These are phyloP conservation scores for Usnea hakonensis DNA, from an alignment of 495 filamentous ascomycete species.

Conservation along the genomic window DNA sequence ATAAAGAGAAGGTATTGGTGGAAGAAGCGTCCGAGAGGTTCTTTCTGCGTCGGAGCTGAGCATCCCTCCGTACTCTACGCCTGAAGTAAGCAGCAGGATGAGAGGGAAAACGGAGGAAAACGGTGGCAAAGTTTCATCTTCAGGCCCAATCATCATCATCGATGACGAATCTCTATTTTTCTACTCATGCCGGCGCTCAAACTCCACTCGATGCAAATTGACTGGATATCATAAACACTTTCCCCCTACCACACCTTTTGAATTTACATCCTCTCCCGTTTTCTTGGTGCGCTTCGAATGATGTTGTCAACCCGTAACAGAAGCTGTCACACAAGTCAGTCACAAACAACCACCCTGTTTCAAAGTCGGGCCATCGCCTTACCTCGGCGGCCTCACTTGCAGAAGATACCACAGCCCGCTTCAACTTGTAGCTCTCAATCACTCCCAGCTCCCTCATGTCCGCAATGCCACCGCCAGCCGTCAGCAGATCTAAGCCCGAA, in stretches of 20 bases:
- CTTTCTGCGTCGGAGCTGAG: background rate
- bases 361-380: constrained; percentile 27
- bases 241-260: background rate
- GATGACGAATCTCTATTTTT: constrained; percentile 1
- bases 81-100: background rate
- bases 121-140: constrained; percentile 1
- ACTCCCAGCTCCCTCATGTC: constrained; percentile 96
- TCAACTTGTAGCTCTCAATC: constrained; percentile 98
- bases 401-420: constrained; percentile 90
- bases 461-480: constrained; percentile 84
- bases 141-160: background rate
- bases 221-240: background rate
- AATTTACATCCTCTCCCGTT: constrained; percentile 63
- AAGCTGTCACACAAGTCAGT: constrained; percentile 42
- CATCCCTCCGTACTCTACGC: background rate
- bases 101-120: background rate
- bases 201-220: background rate
- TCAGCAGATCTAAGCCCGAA: constrained; percentile 81
- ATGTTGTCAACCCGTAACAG: constrained; percentile 82
- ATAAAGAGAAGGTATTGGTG: background rate
- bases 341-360: background rate
- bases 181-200: constrained; percentile 3
- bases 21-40: background rate
- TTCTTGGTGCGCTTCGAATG: constrained; percentile 69
- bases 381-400: constrained; percentile 96